Percentiles rank a stretch among this genome's conserved stretches.
These are phyloP conservation scores for Xerocomus brunneocitrinus DNA, from an alignment of 768 basidiomycete species.

Conservation along the genomic window DNA sequence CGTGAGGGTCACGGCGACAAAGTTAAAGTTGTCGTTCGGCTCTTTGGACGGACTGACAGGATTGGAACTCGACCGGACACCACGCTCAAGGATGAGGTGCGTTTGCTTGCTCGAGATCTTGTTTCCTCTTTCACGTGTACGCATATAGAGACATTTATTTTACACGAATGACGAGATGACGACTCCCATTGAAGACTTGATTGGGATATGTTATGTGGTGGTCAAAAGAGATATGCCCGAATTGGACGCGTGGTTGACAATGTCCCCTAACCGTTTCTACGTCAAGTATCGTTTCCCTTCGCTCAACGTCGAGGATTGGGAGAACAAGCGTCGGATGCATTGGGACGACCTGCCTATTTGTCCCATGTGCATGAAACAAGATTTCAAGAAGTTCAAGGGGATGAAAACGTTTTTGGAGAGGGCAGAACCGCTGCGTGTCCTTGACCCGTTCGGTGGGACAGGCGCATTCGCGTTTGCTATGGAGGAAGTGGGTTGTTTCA, in stretches of 20 bases:
- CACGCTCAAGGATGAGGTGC: constrained; percentile 55
- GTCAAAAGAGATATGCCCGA: constrained; percentile 30
- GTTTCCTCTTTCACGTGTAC: background rate
- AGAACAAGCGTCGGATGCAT: constrained; percentile 27
- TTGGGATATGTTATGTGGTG: constrained; percentile 48
- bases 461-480: constrained; percentile 64
- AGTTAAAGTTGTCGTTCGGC: constrained; percentile 31
- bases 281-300: constrained; percentile 47
- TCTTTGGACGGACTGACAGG: constrained; percentile 49
- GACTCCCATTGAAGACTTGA: constrained; percentile 36
- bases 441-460: constrained; percentile 42
- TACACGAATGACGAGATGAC: constrained; percentile 44
- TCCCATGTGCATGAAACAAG: constrained; percentile 34
- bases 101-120: background rate
- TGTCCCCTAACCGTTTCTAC: constrained; percentile 58
- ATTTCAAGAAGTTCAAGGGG: constrained; percentile 29
- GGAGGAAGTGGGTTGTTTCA: constrained; percentile 49
- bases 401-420: constrained; percentile 32
- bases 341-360: constrained; percentile 44
- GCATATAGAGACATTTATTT: constrained; percentile 54
- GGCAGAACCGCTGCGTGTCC: constrained; percentile 25
- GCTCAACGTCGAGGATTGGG: constrained; percentile 38
- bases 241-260: constrained; percentile 44
- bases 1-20: constrained; percentile 4
- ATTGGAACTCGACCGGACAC: constrained; percentile 35